Evolutionary conservation across 1,284 basidiomycete genomes (phyloP).

Genomic region (Trichosporon asahii): DNA sequence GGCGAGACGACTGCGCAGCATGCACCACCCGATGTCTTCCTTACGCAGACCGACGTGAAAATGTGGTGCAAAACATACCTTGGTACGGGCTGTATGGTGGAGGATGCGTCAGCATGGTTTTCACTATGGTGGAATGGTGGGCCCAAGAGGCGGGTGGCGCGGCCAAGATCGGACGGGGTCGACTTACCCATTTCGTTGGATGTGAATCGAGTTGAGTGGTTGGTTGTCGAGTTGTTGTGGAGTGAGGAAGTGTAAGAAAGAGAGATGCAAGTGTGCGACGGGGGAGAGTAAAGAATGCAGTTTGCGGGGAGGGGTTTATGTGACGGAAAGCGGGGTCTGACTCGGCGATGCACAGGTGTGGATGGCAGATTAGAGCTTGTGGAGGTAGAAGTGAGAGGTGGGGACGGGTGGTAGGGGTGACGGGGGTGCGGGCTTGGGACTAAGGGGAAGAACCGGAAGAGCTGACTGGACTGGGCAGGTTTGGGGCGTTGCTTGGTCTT

Average conservation of each 20-base stretch:
- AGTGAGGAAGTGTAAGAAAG: neutral
- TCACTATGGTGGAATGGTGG: neutral
- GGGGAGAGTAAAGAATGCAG: conserved; percentile 4
- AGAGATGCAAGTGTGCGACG: conserved; percentile 8
- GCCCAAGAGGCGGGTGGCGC: too few species aligned
- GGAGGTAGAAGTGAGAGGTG: neutral
- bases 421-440: neutral
- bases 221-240: neutral
- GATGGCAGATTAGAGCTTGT: neutral
- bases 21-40: conserved; percentile 10
- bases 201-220: conserved; percentile 14
- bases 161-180: neutral
- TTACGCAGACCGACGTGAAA: neutral
- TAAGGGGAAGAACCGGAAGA: neutral
- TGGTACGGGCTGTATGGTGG: conserved; percentile 25
- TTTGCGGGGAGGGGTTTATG: neutral
- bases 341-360: neutral
- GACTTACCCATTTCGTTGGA: conserved; percentile 18
- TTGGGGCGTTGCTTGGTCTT: neutral
- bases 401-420: neutral
- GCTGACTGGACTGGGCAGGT: neutral
- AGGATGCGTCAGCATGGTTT: conserved; percentile 12
- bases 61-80: conserved; percentile 14
- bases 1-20: neutral
- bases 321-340: conserved; percentile 7